Base-by-base conservation (phyloP, 768 basidiomycete species). In the Thelephora ganbajun region DNA sequence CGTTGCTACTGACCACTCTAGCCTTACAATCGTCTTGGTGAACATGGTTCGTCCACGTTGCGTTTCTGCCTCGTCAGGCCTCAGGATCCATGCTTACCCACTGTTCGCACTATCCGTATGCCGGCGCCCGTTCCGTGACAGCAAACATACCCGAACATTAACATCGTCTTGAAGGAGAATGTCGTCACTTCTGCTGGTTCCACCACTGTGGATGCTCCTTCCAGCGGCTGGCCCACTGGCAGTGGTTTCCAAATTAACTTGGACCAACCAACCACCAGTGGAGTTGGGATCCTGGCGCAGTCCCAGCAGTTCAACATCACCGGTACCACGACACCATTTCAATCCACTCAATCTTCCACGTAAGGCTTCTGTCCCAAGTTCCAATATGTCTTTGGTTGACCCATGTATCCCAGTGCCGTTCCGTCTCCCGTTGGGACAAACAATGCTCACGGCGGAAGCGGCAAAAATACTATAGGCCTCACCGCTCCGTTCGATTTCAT, bases 231-330 rank as follows among this genome's bases (percentile, higher is more conserved):
- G 79, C 77, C 79, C 12, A 42, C 60, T 14, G 82, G 80, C 48
- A 48, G 53, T 33, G 66, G 62, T 44, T 92, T 74, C 74, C 80
- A 74, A 48, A 70, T 93, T 63, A 87, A 91, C 67, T 61, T 92
- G 22, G 76, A 80, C 51, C 56, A 67, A 53, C 69, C 73, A 53
- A 51, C 68, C 2, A 48, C 70, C 16, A 45, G 76, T 47, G 64
- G 73, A 19, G 57, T 61, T 60, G 63, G 64, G 44, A 77, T 91
- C 53, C 70, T 77, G 46, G 86, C 87, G 34, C 86, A 92, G 63
- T 88, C 85, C 14, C 45, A 48, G 22, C 58, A 76, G 48, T 92
- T 90, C 63, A 63, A 59, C 56, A 76, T 79, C 59, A 61, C 60
- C 36, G 49, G 50, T 1, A 23, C 50, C 26, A 52, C 58, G 33